Evolutionary conservation across 345 rosid genomes (phyloP).

Genomic region (Sonneratia alba): DNA sequence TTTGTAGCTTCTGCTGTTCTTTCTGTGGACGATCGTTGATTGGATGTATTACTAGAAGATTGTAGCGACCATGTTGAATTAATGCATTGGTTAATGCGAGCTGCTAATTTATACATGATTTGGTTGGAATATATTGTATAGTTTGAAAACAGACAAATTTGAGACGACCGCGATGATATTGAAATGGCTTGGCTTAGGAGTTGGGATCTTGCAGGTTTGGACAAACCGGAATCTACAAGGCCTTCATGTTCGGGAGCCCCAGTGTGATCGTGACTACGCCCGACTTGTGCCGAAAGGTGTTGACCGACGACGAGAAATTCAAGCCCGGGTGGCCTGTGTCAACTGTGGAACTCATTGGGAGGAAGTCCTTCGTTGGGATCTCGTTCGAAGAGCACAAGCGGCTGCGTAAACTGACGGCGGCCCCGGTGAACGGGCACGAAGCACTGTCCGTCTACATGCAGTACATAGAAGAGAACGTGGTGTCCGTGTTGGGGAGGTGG

Average conservation of each 20-base stretch:
- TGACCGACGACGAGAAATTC: conserved; percentile 61
- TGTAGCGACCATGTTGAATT: neutral
- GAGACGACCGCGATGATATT: neutral
- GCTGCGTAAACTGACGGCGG: conserved; percentile 59
- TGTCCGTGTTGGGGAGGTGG: conserved; percentile 50
- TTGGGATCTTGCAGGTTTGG: conserved; percentile 45
- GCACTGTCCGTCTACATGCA: conserved; percentile 53
- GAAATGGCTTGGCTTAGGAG: too few species aligned
- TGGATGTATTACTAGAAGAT: neutral
- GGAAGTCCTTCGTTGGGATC: conserved; percentile 63
- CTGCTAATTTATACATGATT: too few species aligned
- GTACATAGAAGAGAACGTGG: conserved; percentile 57
- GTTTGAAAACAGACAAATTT: neutral
- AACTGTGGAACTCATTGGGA: conserved; percentile 55
- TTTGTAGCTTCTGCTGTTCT: neutral
- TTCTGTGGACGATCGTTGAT: neutral
- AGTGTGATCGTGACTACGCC: conserved; percentile 66
- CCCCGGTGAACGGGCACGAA: conserved; percentile 77
- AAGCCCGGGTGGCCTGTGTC: conserved; percentile 77
- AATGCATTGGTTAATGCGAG: neutral
- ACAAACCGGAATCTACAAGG: conserved; percentile 52
- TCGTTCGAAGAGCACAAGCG: conserved; percentile 77
- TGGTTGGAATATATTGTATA: neutral
- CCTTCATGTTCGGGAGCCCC: conserved; percentile 75
- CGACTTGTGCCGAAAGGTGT: conserved; percentile 49